These are phyloP conservation scores for Neurospora sp. DNA, from an alignment of 495 filamentous ascomycete genomes.

Conservation along the genomic window DNA sequence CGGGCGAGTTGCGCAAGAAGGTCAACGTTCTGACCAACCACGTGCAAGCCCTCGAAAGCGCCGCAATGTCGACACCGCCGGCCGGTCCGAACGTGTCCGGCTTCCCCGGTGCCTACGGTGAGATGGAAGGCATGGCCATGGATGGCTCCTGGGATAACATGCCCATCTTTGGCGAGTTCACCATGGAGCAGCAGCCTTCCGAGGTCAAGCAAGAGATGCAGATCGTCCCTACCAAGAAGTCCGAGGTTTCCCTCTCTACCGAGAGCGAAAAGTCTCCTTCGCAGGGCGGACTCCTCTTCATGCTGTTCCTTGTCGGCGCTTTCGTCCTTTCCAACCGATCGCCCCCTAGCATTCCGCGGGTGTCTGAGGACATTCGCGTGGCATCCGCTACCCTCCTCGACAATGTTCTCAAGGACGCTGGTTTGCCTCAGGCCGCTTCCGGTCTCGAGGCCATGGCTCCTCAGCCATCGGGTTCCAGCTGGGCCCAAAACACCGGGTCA, in stretches of 20 bases:
- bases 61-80: conserved; percentile 39
- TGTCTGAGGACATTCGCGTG: conserved; percentile 86
- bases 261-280: conserved; percentile 53
- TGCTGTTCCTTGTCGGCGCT: conserved; percentile 92
- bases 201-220: conserved; percentile 45
- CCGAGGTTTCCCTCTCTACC: conserved; percentile 37
- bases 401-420: conserved; percentile 74
- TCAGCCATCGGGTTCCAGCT: conserved; percentile 40
- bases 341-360: conserved; percentile 61
- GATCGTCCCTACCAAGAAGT: conserved; percentile 46
- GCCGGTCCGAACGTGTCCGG: conserved; percentile 45
- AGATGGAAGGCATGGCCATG: conserved; percentile 78
- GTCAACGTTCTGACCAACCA: conserved; percentile 79
- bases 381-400: conserved; percentile 85
- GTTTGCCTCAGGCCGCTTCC: conserved; percentile 41
- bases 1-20: conserved; percentile 90
- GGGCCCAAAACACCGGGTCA: conserved; percentile 28
- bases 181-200: conserved; percentile 31
- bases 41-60: conserved; percentile 66
- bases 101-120: conserved; percentile 58
- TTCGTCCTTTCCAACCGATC: conserved; percentile 83
- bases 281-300: conserved; percentile 55
- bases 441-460: conserved; percentile 38
- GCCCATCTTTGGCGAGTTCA: conserved; percentile 57
- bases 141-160: conserved; percentile 71